Conservation (phyloP, 129 eudicot genomes). For the Pittosporum tobira region DNA sequence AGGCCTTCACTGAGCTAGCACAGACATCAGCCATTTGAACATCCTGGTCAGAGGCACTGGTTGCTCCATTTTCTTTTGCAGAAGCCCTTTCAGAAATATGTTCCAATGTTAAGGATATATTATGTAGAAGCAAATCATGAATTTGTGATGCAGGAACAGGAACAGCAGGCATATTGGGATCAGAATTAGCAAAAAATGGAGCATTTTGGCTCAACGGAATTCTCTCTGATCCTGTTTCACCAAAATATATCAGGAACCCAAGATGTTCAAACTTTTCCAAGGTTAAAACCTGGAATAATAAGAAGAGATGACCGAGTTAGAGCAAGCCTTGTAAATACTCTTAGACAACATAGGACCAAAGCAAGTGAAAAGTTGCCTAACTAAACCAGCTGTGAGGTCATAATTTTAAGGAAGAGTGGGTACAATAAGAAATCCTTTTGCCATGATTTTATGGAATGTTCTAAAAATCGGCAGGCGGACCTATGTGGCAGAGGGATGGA, state of each 20-base stretch:
- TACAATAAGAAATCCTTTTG: too few species aligned
- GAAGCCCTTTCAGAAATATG: conserved; percentile 68
- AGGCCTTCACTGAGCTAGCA: conserved; percentile 43
- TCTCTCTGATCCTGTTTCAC: conserved; percentile 72
- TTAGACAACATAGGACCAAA: not conserved
- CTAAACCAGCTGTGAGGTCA: too few species aligned
- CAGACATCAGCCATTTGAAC: conserved; percentile 74
- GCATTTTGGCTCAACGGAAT: conserved; percentile 76
- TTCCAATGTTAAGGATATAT: conserved; percentile 60
- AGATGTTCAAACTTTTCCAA: conserved; percentile 94
- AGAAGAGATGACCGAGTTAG: not conserved
- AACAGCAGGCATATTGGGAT: conserved; percentile 97
- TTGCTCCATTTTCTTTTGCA: conserved; percentile 69
- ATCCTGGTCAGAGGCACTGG: conserved; percentile 74
- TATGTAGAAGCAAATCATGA: conserved; percentile 82
- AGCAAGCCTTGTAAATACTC: not conserved
- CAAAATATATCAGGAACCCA: conserved; percentile 71
- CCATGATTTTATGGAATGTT: too few species aligned
- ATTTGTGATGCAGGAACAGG: conserved; percentile 84
- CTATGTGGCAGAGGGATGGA: too few species aligned
- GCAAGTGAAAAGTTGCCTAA: too few species aligned
- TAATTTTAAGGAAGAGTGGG: too few species aligned
- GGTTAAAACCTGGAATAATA: conserved; percentile 57
- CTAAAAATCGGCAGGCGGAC: too few species aligned
- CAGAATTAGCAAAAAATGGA: conserved; percentile 95